Evolutionary conservation across 75 land plant species (phyloP).

Genomic region (Chamaecyparis obtusa): DNA sequence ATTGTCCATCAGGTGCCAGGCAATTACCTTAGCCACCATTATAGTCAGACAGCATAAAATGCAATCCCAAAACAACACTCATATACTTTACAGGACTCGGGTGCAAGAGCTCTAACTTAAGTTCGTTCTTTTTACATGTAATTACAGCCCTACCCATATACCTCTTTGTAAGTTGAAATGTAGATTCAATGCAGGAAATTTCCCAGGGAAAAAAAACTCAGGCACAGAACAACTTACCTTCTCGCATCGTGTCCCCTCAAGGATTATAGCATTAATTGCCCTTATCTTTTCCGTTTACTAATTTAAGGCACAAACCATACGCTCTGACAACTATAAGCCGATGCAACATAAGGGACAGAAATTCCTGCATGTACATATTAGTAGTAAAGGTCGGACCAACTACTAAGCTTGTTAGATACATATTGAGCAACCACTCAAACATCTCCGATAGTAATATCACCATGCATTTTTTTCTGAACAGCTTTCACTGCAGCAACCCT

Average conservation of each 20-base stretch:
- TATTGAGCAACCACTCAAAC: not conserved
- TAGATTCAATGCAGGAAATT: not conserved
- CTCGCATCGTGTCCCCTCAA: not conserved
- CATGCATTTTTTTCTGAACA: constrained; percentile 57
- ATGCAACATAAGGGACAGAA: not conserved
- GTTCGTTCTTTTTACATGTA: not conserved
- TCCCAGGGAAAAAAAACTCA: not conserved
- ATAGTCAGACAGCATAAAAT: not conserved
- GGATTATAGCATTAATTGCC: not conserved
- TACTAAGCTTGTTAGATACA: not conserved
- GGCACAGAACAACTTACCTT: not conserved
- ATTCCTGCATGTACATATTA: not conserved
- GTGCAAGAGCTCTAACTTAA: not conserved
- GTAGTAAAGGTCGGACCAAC: not conserved
- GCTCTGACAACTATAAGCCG: not conserved
- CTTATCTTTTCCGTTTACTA: not conserved
- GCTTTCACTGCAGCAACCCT: constrained; percentile 97
- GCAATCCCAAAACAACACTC: not conserved
- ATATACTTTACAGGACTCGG: not conserved
- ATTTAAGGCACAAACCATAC: not conserved
- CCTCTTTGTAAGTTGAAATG: not conserved
- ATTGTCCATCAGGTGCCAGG: not conserved
- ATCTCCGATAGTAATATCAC: not conserved
- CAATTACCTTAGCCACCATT: not conserved
- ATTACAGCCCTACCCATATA: not conserved